Percentiles rank a stretch among this genome's conserved stretches.
phyloP scores from a whole-genome alignment of 164 flowering plant species.

The Kalanchoe fedtschenkoi region DNA sequence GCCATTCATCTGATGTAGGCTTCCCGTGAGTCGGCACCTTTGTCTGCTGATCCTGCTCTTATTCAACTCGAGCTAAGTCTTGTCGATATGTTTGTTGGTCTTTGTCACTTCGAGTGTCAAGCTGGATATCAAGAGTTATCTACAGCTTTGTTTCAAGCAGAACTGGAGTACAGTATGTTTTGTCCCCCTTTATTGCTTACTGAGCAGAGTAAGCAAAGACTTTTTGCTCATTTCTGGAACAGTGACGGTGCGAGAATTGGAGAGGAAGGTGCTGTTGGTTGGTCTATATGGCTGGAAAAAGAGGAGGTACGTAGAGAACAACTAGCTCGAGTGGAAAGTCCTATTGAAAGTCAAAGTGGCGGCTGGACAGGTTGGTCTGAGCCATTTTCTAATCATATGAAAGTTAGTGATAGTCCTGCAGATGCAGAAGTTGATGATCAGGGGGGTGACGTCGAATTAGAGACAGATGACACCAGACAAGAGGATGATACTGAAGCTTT shows the following conservation, averaged over 20 bases:
- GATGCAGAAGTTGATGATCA: constrained; percentile 14
- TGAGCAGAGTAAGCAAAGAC: constrained; percentile 69
- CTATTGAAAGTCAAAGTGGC: constrained; percentile 44
- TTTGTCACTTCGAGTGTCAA: constrained; percentile 94
- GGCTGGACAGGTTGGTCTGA: constrained; percentile 98
- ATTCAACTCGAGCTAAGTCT: constrained; percentile 62
- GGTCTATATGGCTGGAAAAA: constrained; percentile 86
- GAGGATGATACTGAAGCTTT: constrained; percentile 73
- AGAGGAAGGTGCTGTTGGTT: constrained; percentile 91
- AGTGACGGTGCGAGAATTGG: constrained; percentile 78
- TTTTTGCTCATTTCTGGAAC: constrained; percentile 94
- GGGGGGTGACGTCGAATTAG: constrained; percentile 35
- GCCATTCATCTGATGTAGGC: constrained; percentile 32
- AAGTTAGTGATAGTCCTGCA: constrained; percentile 12
- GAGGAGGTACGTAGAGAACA: constrained; percentile 78
- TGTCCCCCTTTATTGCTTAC: constrained; percentile 63
- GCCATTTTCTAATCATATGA: constrained; percentile 27
- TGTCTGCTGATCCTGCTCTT: constrained; percentile 23
- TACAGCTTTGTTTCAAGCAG: constrained; percentile 85
- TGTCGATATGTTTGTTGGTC: constrained; percentile 69
- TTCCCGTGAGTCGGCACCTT: constrained; percentile 18
- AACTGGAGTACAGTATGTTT: constrained; percentile 74
- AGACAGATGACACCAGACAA: constrained; percentile 25
- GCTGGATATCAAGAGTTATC: constrained; percentile 91
- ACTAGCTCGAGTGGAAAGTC: constrained; percentile 32